Evolutionary conservation across 2,329 filamentous ascomycete genomes (phyloP), one percentile per base, ranked within the genome.

Genomic region (Cryphonectria naterciae): DNA sequence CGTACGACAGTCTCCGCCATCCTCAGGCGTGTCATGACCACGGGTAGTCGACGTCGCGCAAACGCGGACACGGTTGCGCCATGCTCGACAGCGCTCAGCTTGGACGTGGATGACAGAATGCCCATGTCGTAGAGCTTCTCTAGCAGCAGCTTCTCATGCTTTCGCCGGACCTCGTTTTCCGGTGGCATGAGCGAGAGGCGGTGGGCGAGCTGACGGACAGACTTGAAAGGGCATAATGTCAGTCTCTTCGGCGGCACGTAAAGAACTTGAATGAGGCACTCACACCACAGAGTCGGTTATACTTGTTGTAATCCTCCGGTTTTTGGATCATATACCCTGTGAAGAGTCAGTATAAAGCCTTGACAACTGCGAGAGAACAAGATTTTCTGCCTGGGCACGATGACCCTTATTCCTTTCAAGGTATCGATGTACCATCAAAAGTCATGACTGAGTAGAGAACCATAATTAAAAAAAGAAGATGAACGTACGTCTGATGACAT

Each of bases 91-190:
- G 92, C 91, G 25, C 92, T 93, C 68, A 95, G 89, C 81, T 94
- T 93, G 10, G 92, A 92, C 10, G 89, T 89, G 41, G 88, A 89
- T 15, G 91, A 89, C 39, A 98, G 84, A 67, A 99, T 87, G 5
- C 95, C 96, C 90, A 98, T 97, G 77, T 95, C 91, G 83, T 94
- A 92, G 67, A 99, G 88, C 83, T 99, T 99, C 80, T 95, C 91
- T 49, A 99, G 88, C 65, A 99, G 85, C 67, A 97, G 87, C 68
- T 92, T 88, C 81, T 99, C 96, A 80, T 97, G 91, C 81, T 96
- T 94, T 75, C 89, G 87, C 70, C 96, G 91, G 73, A 92, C 88
- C 8, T 92, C 86, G 77, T 92, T 96, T 43, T 93, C 87, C 68
- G 92, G 90, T 0, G 95, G 95, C 25, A 99, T 89, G 70, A 93